Evolutionary conservation across 306 rosid genomes (phyloP).

Genomic region (Erythrophleum fordii): DNA sequence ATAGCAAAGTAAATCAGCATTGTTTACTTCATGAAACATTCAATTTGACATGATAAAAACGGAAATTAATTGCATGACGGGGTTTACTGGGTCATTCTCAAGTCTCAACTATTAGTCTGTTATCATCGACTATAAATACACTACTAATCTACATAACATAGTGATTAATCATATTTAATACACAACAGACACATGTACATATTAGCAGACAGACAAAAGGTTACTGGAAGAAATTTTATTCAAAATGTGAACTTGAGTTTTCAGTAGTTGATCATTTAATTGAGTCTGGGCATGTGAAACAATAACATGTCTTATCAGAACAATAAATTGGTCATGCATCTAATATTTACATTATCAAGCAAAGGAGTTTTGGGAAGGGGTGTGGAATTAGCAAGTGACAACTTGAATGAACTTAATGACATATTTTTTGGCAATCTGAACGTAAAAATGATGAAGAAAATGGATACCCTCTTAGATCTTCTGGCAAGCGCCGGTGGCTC

Average conservation of each 20-base stretch:
- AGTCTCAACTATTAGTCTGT: neutral
- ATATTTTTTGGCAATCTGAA: neutral
- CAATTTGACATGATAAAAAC: neutral
- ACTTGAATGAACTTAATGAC: neutral
- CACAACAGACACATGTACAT: neutral
- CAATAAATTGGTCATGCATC: neutral
- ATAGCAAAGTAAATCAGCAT: neutral
- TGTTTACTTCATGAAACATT: neutral
- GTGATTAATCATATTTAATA: conserved; percentile 13
- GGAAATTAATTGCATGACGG: neutral
- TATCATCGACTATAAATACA: neutral
- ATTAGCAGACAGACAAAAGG: neutral
- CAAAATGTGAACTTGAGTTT: neutral
- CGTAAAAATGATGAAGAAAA: conserved; percentile 11
- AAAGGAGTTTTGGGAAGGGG: neutral
- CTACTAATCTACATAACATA: neutral
- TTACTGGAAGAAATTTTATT: neutral
- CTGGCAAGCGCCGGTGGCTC: conserved; percentile 84
- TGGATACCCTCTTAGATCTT: conserved; percentile 57
- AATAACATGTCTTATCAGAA: neutral
- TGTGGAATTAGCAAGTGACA: neutral
- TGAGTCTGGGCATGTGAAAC: neutral
- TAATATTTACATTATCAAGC: neutral
- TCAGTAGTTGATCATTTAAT: conserved; percentile 7
- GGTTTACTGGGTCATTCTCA: conserved; percentile 8